These are phyloP conservation scores for Diospyros kaki DNA, from an alignment of 148 eudicot genomes.

Conservation along the genomic window DNA sequence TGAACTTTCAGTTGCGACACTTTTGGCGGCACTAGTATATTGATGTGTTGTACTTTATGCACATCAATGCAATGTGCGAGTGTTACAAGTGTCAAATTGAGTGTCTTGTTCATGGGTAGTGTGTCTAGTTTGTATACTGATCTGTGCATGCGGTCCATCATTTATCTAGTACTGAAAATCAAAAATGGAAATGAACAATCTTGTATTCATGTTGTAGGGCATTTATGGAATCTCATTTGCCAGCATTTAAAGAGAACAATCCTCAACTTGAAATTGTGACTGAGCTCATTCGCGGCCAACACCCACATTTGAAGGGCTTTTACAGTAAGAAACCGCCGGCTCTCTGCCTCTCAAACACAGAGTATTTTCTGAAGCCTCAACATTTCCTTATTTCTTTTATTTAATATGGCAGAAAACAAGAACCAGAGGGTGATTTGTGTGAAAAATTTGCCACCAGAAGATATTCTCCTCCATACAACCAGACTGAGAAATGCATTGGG, in stretches of 20 bases:
- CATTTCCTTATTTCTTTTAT: background rate
- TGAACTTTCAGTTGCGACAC: too few relatives aligned
- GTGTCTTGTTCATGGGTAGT: background rate
- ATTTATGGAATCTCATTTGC: constrained; percentile 67
- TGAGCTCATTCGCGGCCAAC: constrained; percentile 86
- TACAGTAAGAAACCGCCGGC: constrained; percentile 47
- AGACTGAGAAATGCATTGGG: constrained; percentile 80
- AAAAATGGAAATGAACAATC: background rate
- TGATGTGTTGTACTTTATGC: too few relatives aligned
- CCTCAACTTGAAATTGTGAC: constrained; percentile 79
- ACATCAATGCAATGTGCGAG: too few relatives aligned
- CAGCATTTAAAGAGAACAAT: constrained; percentile 63
- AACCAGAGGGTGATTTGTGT: constrained; percentile 75
- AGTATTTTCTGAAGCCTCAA: background rate
- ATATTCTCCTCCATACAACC: constrained; percentile 61
- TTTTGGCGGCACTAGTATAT: too few relatives aligned
- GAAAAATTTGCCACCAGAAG: constrained; percentile 71
- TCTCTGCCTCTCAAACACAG: background rate
- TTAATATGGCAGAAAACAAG: constrained; percentile 50
- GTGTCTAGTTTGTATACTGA: background rate
- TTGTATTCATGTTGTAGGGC: constrained; percentile 39
- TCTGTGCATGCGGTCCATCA: too few relatives aligned
- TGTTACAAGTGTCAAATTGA: too few relatives aligned
- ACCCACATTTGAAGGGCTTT: constrained; percentile 73
- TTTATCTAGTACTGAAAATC: background rate